Evolutionary conservation across 2,329 filamentous ascomycete genomes (phyloP).

Genomic region (Cladosporium sp.): DNA sequence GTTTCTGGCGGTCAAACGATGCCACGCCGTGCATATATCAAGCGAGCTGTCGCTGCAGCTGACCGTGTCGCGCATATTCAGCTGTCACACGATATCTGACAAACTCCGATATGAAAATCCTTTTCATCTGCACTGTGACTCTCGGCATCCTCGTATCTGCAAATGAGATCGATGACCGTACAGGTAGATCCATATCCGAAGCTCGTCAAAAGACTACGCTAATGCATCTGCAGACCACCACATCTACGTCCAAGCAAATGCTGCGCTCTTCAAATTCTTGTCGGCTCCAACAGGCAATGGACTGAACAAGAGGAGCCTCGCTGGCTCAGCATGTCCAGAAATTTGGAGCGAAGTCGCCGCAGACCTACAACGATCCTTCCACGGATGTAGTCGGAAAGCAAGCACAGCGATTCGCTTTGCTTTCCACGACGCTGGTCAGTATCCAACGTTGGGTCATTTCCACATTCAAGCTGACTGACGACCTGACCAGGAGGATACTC

Average conservation of each 20-base stretch:
- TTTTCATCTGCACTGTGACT: neutral
- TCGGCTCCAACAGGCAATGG: too few species aligned
- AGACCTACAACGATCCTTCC: neutral
- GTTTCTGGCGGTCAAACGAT: neutral
- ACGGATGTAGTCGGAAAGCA: conserved; percentile 22
- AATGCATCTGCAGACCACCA: too few species aligned
- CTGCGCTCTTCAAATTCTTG: too few species aligned
- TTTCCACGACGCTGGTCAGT: conserved; percentile 37
- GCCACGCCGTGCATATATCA: neutral
- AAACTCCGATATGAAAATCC: neutral
- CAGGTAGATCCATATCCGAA: too few species aligned
- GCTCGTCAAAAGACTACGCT: too few species aligned
- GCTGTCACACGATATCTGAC: neutral
- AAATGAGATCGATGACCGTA: too few species aligned
- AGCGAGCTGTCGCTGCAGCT: neutral
- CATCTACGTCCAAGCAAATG: too few species aligned
- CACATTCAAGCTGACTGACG: neutral
- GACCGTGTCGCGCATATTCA: neutral
- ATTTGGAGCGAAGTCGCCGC: too few species aligned
- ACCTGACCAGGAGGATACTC: conserved; percentile 24
- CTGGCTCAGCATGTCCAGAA: too few species aligned
- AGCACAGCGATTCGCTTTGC: conserved; percentile 32
- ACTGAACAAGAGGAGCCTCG: too few species aligned
- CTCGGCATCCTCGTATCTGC: neutral
- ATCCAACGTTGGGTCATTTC: neutral